A percentile compares a stretch with the other conserved stretches of the same genome.
phyloP scores from a whole-genome alignment of 306 rosid species.

The Cicer judaicum region DNA sequence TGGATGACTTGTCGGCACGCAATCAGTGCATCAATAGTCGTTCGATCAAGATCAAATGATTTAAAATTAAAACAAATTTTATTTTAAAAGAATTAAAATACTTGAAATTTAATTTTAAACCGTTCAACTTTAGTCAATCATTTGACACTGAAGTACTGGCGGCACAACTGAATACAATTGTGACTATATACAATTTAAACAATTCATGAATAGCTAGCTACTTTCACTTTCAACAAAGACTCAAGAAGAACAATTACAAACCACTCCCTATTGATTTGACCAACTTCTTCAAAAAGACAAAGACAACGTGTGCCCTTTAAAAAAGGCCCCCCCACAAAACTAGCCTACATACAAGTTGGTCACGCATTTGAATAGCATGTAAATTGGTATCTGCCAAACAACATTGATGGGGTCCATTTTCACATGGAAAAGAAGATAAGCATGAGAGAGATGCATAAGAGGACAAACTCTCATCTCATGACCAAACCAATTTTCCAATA shows the following conservation, averaged over 20 bases:
- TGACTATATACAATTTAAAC: too few relatives aligned
- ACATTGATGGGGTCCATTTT: conserved; percentile 40
- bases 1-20: too few relatives aligned
- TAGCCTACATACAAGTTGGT: conserved; percentile 24
- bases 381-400: conserved; percentile 47
- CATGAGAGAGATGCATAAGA: conserved; percentile 20
- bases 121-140: too few relatives aligned
- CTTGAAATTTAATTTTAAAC: too few relatives aligned
- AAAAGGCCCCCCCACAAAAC: conserved; percentile 49
- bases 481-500: conserved; percentile 23
- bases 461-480: conserved; percentile 16
- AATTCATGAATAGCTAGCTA: not conserved
- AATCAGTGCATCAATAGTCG: too few relatives aligned
- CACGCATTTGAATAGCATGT: conserved; percentile 43
- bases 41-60: too few relatives aligned
- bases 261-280: conserved; percentile 44
- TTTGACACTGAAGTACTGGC: too few relatives aligned
- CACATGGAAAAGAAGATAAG: conserved; percentile 40
- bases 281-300: conserved; percentile 38
- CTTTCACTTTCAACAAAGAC: conserved; percentile 39
- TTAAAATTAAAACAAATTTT: too few relatives aligned
- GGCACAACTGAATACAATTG: too few relatives aligned
- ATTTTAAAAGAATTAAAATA: too few relatives aligned
- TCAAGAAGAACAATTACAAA: conserved; percentile 9
- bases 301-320: conserved; percentile 36